Base-by-base conservation (phyloP, 1,284 basidiomycete genomes). In the Marasmius tenuissimus region DNA sequence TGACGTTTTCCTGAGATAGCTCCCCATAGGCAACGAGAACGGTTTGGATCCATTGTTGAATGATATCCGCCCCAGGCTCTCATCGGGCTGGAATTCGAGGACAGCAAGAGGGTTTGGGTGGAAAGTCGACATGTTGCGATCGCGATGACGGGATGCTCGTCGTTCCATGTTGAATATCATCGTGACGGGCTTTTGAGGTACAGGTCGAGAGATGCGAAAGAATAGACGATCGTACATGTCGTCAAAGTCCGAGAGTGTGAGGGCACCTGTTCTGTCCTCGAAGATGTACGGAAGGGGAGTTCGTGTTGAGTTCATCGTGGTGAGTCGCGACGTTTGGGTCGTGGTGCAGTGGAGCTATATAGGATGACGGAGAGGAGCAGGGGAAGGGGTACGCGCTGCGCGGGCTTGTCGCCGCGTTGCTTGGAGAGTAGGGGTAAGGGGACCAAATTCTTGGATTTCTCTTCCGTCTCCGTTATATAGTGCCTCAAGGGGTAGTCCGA, bases 151-250 rank as follows among this genome's bases (percentile, higher is more conserved):
- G 18, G 85, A 83, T 48, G 86, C 84, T 16, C 88, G 85, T 56
- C 84, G 81, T 40, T 78, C 79, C 79, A 89, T 87, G 66, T 82
- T 79, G 72, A 86, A 89, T 57, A 91, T 81, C 69, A 74, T 79
- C 38, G 70, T 76, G 38, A 69, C 73, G 63, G 63, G 60, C 53
- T 72, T 70, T 7, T 73, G 76, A 12, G 78, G 78, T 16, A 81
- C 77, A 18, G 76, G 71, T 1, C 80, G 79, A 4, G 79, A 72
- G 49, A 89, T 78, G 61, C 85, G 86, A 61, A 88, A 81, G 75
- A 88, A 91, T 65, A 85, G 73, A 60, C 88, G 83, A 73, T 91
- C 88, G 69, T 91, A 91, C 66, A 89, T 82, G 67, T 91, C 88
- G 69, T 91, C 87, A 66, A 85, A 89, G 75, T 90, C 87, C 0